Base-by-base conservation (phyloP, 257 asterid genomes). In the Vinca minor region DNA sequence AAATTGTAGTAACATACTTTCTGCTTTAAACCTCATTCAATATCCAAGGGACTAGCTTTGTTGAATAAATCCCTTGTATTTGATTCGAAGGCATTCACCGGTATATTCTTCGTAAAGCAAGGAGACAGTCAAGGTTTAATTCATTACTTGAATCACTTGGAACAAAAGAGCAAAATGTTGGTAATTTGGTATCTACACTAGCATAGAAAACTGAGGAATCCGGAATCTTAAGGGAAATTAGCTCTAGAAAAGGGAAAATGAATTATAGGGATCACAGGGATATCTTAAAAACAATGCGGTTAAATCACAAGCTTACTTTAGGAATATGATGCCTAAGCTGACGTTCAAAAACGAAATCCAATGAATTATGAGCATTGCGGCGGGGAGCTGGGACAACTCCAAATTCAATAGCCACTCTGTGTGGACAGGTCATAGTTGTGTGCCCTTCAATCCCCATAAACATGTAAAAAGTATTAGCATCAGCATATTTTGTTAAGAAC, bases 361-460 rank as follows among this genome's bases (percentile, higher is more conserved):
- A 32, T 14, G 87, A 73, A 66, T 68, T 81, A 63, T 76, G 80
- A 15, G 75, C 69, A 73, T 62, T 79, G 81, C 79, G 89, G 46
- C 70, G 74, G n/a, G 87, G 81, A 23, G 91, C 91, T 36, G 98
- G 95, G 50, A 81, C 67, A 47, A 84, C 95, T 57, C 96, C 96
- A 62, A 64, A 82, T 57, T 87, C 98, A 17, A 89, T 85, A 47
- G 95, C 87, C 68, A 87, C 95, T 69, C 89, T 79, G 78, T 92
- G 96, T 7, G 98, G 96, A 79, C 98, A 92, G 56, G 65, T 74
- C 74, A 92, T 64, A 11, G 98, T 89, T 23, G 96, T 92, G 78
- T 92, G 98, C 66, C 98, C 98, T 92, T 76, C 77, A 77, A 73
- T 53, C 61, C 63, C 73, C 62, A 81, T 20, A 62, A 57, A 28